Percentiles rank a stretch among this genome's conserved stretches.
These are phyloP conservation scores for Scutellaria baicalensis DNA, from an alignment of 257 asterid genomes.

Conservation along the genomic window DNA sequence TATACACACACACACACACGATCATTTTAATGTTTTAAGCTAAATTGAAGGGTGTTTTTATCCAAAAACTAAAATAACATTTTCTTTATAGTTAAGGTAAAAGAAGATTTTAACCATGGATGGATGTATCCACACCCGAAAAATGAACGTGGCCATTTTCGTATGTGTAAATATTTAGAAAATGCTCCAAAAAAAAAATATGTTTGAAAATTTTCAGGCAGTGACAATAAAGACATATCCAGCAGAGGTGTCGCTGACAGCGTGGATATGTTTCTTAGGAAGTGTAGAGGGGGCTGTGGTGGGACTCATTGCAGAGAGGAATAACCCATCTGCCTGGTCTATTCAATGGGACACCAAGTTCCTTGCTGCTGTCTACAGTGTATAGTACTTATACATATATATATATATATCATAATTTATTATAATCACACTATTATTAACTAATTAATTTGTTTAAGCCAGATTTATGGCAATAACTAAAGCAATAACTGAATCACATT, in stretches of 20 bases:
- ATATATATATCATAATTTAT: too few relatives aligned
- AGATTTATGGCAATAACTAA: too few relatives aligned
- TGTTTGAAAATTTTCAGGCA: conserved; percentile 52
- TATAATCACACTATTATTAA: too few relatives aligned
- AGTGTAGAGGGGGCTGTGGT: conserved; percentile 61
- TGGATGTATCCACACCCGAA: too few relatives aligned
- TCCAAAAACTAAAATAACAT: too few relatives aligned
- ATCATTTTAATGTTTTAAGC: neutral
- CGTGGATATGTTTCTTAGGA: conserved; percentile 87
- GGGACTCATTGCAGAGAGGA: conserved; percentile 68
- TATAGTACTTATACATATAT: too few relatives aligned
- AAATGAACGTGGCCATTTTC: too few relatives aligned
- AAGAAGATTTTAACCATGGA: too few relatives aligned
- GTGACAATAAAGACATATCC: conserved; percentile 65
- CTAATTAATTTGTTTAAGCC: neutral
- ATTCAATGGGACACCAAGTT: conserved; percentile 67
- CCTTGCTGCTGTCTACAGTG: conserved; percentile 78
- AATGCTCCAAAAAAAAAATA: too few relatives aligned
- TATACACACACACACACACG: conserved; percentile 2
- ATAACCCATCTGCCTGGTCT: conserved; percentile 68
- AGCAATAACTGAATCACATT: neutral
- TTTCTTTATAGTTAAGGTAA: too few relatives aligned
- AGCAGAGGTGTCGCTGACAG: conserved; percentile 75
- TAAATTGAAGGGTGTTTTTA: too few relatives aligned
- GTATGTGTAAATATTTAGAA: too few relatives aligned